Evolutionary conservation across 2,329 filamentous ascomycete genomes (phyloP).

Genomic region (Phyllosticta citrichinensis): DNA sequence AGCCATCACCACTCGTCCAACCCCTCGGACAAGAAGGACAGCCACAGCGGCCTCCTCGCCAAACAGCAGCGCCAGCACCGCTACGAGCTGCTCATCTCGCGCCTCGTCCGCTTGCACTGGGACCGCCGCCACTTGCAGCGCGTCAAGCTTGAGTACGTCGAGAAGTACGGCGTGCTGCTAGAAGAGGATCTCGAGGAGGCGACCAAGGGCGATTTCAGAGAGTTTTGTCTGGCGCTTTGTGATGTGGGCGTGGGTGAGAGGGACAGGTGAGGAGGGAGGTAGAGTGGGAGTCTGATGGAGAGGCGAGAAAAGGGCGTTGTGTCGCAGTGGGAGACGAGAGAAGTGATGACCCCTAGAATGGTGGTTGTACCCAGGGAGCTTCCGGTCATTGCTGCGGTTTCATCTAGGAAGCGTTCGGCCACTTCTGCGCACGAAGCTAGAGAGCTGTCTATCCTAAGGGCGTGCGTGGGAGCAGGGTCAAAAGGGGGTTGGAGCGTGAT

Average conservation of each 20-base stretch:
- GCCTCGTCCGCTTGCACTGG: slow-evolving; percentile 88
- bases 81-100: slow-evolving; percentile 76
- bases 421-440: no score
- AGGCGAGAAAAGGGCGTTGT: no score
- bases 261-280: not conserved
- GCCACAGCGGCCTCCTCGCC: not conserved
- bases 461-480: no score
- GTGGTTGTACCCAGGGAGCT: no score
- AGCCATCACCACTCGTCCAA: slow-evolving; percentile 12
- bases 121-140: slow-evolving; percentile 70
- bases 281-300: no score
- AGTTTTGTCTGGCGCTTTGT: slow-evolving; percentile 59
- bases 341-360: no score
- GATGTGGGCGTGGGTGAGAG: slow-evolving; percentile 18
- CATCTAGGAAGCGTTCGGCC: no score
- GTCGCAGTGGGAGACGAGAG: no score
- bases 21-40: slow-evolving; percentile 19
- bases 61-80: slow-evolving; percentile 44
- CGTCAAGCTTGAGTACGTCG: slow-evolving; percentile 70
- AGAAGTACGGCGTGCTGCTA: slow-evolving; percentile 64
- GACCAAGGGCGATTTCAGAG: slow-evolving; percentile 64
- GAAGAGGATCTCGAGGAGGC: slow-evolving; percentile 70
- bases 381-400: no score
- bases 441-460: no score
- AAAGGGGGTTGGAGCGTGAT: no score